Percentiles rank a stretch among this genome's conserved stretches.
These are phyloP conservation scores for Elymus sibiricus DNA, from an alignment of 176 grass and related monocot species.

Conservation along the genomic window DNA sequence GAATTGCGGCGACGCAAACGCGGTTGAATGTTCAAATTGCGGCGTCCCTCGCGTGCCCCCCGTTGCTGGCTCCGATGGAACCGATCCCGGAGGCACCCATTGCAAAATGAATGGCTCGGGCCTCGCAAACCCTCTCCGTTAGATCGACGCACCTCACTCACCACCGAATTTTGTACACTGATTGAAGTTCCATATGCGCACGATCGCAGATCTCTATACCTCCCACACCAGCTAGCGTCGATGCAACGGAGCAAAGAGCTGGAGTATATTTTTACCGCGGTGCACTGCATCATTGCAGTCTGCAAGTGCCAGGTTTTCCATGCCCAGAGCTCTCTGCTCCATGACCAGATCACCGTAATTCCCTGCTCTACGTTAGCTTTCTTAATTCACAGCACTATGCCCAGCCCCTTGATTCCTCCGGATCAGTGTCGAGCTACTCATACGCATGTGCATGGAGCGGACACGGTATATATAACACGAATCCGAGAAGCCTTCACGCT, in stretches of 20 bases:
- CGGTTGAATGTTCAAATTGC: background rate
- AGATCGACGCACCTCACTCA: background rate
- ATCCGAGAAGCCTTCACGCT: constrained; percentile 27
- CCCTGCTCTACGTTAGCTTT: background rate
- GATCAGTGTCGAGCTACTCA: constrained; percentile 27
- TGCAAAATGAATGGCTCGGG: constrained; percentile 6
- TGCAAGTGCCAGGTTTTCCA: background rate
- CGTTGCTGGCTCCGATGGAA: background rate
- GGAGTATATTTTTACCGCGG: background rate
- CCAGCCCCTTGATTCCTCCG: constrained; percentile 16
- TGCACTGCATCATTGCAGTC: constrained; percentile 19
- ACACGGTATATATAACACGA: constrained; percentile 21
- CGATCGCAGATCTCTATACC: constrained; percentile 25
- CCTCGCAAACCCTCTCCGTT: background rate
- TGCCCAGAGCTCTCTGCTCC: background rate
- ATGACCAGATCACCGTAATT: constrained; percentile 1
- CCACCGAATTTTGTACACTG: background rate
- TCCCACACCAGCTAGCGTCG: constrained; percentile 2
- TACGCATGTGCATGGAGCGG: background rate
- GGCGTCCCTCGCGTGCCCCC: background rate
- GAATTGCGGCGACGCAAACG: background rate
- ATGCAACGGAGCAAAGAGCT: constrained; percentile 18
- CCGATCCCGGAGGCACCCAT: constrained; percentile 17
- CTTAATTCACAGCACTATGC: background rate
- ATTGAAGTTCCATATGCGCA: background rate